Evolutionary conservation across 495 filamentous ascomycete genomes (phyloP), one percentile per base, ranked within the genome.

Genomic region (Podospora pseudocomata): DNA sequence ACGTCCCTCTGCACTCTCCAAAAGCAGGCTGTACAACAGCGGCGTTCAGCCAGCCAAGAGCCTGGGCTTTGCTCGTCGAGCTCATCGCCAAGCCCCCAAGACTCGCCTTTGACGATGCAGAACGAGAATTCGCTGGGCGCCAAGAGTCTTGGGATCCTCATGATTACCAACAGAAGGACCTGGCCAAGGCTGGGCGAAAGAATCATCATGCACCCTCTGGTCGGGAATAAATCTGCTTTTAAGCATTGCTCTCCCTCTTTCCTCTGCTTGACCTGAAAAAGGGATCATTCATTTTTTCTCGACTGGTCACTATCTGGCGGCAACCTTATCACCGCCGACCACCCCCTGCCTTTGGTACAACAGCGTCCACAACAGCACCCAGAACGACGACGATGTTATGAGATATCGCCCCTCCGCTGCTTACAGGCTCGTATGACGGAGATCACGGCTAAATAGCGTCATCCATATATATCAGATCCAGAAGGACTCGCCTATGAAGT

Each of bases 91-190:
- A 49, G 39, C 39, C 2, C 15, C 39, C 39, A 49, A 49, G 39
- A 49, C 39, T 49, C n/a, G 26, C 26, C 56, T 59, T 16, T 20
- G 19, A 59, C 56, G 56, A 59, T 59, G 39, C 39, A 49, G 39
- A 11, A 49, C 39, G 39, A 49, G 39, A 49, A 49, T 49, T 16
- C 26, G 32, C 28, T 19, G 18, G 20, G 16, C 30, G 61, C 61
- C 61, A 63, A 63, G 61, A 63, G 61, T 63, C 61, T 63, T 63
- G 61, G 61, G 61, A 32, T 28, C 28, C 18, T 63, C 61, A 63
- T 23, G 61, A 63, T 63, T 34, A 63, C 61, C 61, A 63, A 63
- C 61, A 32, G 27, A 63, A 44, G 61, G 59, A 30, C 61, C 32
- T 11, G 39, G 39, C 39, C 39, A 49, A 49, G 39, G 39, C 39